Conservation (phyloP, 805 yeast genomes). For the Tetrapisispora phaffii region DNA sequence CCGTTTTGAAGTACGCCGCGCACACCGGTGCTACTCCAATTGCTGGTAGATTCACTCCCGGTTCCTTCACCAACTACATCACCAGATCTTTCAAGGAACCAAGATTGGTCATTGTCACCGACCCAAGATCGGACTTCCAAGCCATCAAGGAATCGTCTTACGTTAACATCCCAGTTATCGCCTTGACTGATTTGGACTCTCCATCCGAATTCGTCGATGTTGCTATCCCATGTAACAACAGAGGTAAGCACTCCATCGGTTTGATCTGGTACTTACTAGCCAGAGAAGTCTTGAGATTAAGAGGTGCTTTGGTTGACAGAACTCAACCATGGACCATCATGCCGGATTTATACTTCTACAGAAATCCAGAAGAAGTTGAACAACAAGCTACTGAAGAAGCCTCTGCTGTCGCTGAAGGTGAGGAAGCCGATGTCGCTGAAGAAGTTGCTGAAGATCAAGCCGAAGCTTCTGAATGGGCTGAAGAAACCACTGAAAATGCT, state of each 20-base stretch:
- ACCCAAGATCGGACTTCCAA: slow-evolving; percentile 99
- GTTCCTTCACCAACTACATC: slow-evolving; percentile 99
- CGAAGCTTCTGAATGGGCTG: slow-evolving; percentile 55
- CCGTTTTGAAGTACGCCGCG: slow-evolving; percentile 97
- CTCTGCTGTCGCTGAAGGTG: slow-evolving; percentile 53
- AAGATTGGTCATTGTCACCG: slow-evolving; percentile 97
- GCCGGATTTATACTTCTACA: slow-evolving; percentile 99
- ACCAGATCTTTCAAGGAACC: slow-evolving; percentile 99
- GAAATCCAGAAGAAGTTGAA: slow-evolving; percentile 99
- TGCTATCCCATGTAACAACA: slow-evolving; percentile 99
- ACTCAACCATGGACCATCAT: slow-evolving; percentile 94
- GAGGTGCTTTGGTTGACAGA: slow-evolving; percentile 96
- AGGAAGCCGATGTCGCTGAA: slow-evolving; percentile 64
- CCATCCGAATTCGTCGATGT: slow-evolving; percentile 98
- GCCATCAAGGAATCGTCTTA: slow-evolving; percentile 99
- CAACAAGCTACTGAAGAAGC: slow-evolving; percentile 56
- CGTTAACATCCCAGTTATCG: slow-evolving; percentile 99
- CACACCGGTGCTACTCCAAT: slow-evolving; percentile 99
- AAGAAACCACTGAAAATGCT: slow-evolving; percentile 32
- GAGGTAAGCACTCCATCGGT: slow-evolving; percentile 99
- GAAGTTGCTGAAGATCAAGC: slow-evolving; percentile 63
- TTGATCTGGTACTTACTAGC: slow-evolving; percentile 98
- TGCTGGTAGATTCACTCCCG: slow-evolving; percentile 99
- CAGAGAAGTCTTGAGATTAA: slow-evolving; percentile 97
- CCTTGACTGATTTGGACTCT: slow-evolving; percentile 96